A percentile compares a stretch with the other conserved stretches of the same genome.
Evolutionary conservation across 2,329 filamentous ascomycete genomes (phyloP).

Genomic region (Calonectria pteridis): DNA sequence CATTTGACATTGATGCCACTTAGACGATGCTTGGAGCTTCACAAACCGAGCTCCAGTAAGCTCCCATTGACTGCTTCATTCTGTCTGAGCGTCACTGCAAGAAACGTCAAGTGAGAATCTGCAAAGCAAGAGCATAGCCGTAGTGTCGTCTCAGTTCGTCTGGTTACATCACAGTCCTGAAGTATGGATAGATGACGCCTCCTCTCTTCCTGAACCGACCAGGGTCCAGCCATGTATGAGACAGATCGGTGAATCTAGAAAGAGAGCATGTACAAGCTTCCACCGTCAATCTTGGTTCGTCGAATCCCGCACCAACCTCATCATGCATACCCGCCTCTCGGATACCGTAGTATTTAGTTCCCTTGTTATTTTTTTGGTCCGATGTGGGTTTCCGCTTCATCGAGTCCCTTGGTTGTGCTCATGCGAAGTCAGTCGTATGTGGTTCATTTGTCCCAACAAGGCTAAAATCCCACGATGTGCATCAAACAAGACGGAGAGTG

Average conservation of each 20-base stretch:
- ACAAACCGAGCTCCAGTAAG: neutral
- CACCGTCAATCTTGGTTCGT: neutral
- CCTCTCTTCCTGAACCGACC: neutral
- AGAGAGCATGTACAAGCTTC: neutral
- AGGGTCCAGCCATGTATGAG: neutral
- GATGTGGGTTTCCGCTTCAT: neutral
- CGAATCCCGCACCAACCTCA: constrained; percentile 5
- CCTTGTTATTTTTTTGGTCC: neutral
- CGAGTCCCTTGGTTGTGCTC: neutral
- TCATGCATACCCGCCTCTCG: constrained; percentile 9
- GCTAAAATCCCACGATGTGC: constrained; percentile 16
- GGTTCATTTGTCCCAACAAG: neutral
- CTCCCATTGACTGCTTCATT: neutral
- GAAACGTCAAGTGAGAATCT: neutral
- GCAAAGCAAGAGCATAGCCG: neutral
- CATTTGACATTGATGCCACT: constrained; percentile 2
- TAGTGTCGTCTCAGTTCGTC: neutral
- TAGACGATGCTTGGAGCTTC: neutral
- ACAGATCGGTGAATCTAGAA: neutral
- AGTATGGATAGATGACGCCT: neutral
- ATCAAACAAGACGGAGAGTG: neutral
- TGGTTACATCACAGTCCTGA: neutral
- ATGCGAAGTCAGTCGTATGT: neutral
- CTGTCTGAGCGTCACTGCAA: neutral
- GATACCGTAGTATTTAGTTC: neutral